These are phyloP conservation scores for Torrubiella hemipterigena DNA, from an alignment of 2,329 filamentous ascomycete species.

Conservation along the genomic window DNA sequence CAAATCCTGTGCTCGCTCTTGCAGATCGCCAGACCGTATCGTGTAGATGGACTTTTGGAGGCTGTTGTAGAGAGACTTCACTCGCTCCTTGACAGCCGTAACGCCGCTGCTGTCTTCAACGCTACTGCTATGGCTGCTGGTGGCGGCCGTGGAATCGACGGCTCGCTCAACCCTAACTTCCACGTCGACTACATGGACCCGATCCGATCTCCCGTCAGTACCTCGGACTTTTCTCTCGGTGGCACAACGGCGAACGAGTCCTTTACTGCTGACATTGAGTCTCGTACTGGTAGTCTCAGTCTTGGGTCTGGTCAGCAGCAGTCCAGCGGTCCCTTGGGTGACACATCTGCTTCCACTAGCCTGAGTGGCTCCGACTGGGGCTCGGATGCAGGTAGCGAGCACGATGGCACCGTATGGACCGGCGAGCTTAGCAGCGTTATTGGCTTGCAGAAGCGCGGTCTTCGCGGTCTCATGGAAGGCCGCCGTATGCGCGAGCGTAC, in stretches of 20 bases:
- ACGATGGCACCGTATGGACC: slow-evolving; percentile 53
- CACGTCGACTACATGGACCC: slow-evolving; percentile 39
- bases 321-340: slow-evolving; percentile 30
- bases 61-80: slow-evolving; percentile 87
- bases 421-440: slow-evolving; percentile 81
- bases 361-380: slow-evolving; percentile 44
- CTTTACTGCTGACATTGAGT: slow-evolving; percentile 17
- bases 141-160: slow-evolving; percentile 73
- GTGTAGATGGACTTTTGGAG: slow-evolving; percentile 83
- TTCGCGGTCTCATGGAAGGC: slow-evolving; percentile 91
- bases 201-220: slow-evolving; percentile 20
- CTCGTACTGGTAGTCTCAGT: slow-evolving; percentile 26
- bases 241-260: slow-evolving; percentile 17
- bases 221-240: slow-evolving; percentile 20
- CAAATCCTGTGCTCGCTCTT: slow-evolving; percentile 93
- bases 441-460: slow-evolving; percentile 83
- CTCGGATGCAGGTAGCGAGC: slow-evolving; percentile 38
- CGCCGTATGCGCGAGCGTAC: slow-evolving; percentile 68
- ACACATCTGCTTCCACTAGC: slow-evolving; percentile 37
- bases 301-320: slow-evolving; percentile 32
- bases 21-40: slow-evolving; percentile 86
- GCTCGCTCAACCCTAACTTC: slow-evolving; percentile 49
- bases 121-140: slow-evolving; percentile 96
- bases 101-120: slow-evolving; percentile 95
- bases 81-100: slow-evolving; percentile 77